phyloP scores from a whole-genome alignment of 75 land plant species.

The Cryptomeria japonica region DNA sequence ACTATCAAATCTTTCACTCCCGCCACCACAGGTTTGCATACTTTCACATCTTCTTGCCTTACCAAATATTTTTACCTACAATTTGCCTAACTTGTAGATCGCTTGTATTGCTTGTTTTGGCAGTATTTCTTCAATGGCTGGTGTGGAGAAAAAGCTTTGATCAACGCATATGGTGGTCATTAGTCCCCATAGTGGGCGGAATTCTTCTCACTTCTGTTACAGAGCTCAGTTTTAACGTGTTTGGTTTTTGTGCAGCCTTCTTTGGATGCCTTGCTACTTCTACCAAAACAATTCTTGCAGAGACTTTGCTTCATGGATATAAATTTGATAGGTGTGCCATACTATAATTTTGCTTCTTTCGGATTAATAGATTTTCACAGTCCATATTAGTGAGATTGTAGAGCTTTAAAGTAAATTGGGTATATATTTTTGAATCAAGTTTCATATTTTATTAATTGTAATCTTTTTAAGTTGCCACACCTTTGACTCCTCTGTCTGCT shows the following conservation, averaged over 20 bases:
- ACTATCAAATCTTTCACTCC: slow-evolving; percentile 98
- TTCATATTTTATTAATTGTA: background rate
- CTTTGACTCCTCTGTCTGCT: background rate
- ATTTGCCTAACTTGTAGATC: background rate
- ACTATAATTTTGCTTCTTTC: background rate
- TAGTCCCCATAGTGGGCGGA: slow-evolving; percentile 95
- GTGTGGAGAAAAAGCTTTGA: slow-evolving; percentile 93
- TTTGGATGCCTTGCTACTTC: slow-evolving; percentile 98
- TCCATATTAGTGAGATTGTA: background rate
- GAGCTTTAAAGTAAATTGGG: no score
- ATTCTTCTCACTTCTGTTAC: slow-evolving; percentile 93
- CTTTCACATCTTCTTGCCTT: background rate
- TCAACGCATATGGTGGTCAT: slow-evolving; percentile 86
- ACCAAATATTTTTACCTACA: background rate
- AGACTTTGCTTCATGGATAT: slow-evolving; percentile 86
- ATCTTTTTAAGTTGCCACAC: background rate
- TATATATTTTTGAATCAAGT: no score
- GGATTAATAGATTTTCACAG: background rate
- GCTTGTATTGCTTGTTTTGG: slow-evolving; percentile 6
- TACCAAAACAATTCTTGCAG: slow-evolving; percentile 96
- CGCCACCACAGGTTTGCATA: slow-evolving; percentile 82
- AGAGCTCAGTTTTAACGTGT: slow-evolving; percentile 90
- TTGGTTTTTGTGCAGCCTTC: slow-evolving; percentile 93
- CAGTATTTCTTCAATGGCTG: slow-evolving; percentile 94
- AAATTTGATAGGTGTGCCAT: slow-evolving; percentile 88